These are phyloP conservation scores for Zancudomyces culisetae DNA, from an alignment of 371 early-diverging fungal genomes.

Conservation along the genomic window DNA sequence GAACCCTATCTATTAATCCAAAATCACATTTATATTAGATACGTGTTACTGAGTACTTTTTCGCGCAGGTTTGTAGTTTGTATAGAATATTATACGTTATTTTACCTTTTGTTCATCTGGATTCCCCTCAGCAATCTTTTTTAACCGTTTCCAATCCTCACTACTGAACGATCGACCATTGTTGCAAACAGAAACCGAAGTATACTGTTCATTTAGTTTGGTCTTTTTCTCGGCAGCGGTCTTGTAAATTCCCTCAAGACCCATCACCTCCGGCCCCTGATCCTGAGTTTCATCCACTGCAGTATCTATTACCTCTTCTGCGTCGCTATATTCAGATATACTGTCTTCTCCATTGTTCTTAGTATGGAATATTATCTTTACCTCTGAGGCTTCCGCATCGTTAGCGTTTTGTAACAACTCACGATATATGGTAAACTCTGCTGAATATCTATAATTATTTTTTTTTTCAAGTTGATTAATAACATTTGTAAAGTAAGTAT, in stretches of 20 bases:
- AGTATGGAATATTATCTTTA: conserved; percentile 36
- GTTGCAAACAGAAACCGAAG: conserved; percentile 53
- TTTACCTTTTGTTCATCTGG: conserved; percentile 40
- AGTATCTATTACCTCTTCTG: background rate
- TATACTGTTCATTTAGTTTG: conserved; percentile 25
- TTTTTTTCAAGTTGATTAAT: too few species aligned
- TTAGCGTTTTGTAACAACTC: conserved; percentile 67
- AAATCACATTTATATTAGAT: too few species aligned
- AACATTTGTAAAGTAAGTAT: too few species aligned
- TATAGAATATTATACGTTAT: too few species aligned
- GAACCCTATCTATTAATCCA: conserved; percentile 42
- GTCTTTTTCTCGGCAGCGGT: background rate
- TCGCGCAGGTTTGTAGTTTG: too few species aligned
- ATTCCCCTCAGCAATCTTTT: conserved; percentile 82
- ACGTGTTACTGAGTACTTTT: too few species aligned
- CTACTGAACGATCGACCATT: conserved; percentile 64
- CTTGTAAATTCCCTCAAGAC: conserved; percentile 11
- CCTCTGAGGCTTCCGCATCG: conserved; percentile 37
- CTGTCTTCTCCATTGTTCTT: conserved; percentile 4
- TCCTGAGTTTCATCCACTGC: background rate
- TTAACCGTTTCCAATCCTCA: conserved; percentile 68
- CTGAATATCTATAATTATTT: conserved; percentile 38
- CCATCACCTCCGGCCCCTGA: conserved; percentile 8
- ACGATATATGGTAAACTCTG: conserved; percentile 51
- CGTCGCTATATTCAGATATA: conserved; percentile 3